Conservation (phyloP, 495 filamentous ascomycete genomes). For the Aspergillus kassunensis region DNA sequence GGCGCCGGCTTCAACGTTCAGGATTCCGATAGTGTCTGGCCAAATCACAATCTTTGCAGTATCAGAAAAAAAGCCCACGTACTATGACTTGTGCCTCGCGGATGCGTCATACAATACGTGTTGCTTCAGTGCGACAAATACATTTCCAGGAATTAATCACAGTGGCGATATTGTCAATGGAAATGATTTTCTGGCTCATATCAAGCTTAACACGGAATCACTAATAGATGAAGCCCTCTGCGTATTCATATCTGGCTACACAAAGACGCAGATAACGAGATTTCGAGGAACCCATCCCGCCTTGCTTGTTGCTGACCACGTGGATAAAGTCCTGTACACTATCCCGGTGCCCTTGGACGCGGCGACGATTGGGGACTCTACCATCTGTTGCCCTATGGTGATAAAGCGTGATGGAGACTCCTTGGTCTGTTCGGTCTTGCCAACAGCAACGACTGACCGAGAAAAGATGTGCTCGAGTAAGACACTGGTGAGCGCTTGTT, state of each 20-base stretch:
- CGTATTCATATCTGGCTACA: neutral
- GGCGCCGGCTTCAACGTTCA: neutral
- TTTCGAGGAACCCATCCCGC: neutral
- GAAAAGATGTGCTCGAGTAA: neutral
- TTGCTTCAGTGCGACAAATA: neutral
- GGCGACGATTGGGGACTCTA: neutral
- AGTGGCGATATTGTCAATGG: neutral
- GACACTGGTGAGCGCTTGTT: neutral
- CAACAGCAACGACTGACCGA: neutral
- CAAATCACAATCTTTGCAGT: neutral
- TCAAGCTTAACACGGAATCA: neutral
- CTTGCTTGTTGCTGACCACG: neutral
- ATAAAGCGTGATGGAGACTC: neutral
- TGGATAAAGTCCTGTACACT: neutral
- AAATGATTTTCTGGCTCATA: neutral
- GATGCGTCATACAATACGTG: neutral
- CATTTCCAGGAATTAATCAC: neutral
- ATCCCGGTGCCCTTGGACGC: neutral
- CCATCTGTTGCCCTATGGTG: neutral
- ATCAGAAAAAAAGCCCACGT: neutral
- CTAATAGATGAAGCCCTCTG: neutral
- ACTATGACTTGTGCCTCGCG: neutral
- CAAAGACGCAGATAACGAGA: neutral
- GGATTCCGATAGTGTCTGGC: neutral
- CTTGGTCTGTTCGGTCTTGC: neutral